Evolutionary conservation across 2,329 filamentous ascomycete species (phyloP), one percentile per base, ranked within the genome.

Genomic region (Xylariaceae sp.): DNA sequence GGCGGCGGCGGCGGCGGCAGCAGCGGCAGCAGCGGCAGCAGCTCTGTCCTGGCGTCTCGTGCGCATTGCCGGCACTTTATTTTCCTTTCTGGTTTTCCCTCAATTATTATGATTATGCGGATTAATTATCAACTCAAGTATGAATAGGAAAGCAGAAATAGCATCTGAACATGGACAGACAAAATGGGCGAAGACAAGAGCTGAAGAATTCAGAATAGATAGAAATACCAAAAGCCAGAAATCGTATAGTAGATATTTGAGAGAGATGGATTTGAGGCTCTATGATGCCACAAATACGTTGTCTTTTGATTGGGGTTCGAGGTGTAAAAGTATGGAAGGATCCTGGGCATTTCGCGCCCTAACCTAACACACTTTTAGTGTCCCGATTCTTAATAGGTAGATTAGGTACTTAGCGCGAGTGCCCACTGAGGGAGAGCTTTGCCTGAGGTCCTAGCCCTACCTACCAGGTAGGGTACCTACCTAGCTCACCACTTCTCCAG

Each of bases 41-140:
- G 51, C 54, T 19, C 53, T 56, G 40, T 57, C 54, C 40, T 59
- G 56, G 12, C 58, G 56, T 58, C 56, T 56, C 40, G 58, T 58
- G 49, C 58, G 58, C 58, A 60, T 60, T 49, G 48, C 51, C 46
- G 48, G 43, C 45, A 22, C 18, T 21, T 12, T 13, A 15, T 41
- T 21, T 41, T 29, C 3, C 21, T 43, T 43, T 8, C 15, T 19
- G 9, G 12, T 43, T 43, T 43, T 43, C 21, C 15, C 41, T 18
- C 22, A 9, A 9, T 13, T 15, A n/a, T 43, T n/a, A 42, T 21
- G 19, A 42, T 42, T 42, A 42, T 26, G 5, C n/a, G n/a, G n/a
- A n/a, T n/a, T n/a, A 15, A 6, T 13, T 13, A 12, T 22, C 10
- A 42, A 42, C 19, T 26, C 3, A 22, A 9, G 18, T 44, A 30